These are phyloP conservation scores for Osmanthus fragrans DNA, from an alignment of 257 asterid genomes.

Conservation along the genomic window DNA sequence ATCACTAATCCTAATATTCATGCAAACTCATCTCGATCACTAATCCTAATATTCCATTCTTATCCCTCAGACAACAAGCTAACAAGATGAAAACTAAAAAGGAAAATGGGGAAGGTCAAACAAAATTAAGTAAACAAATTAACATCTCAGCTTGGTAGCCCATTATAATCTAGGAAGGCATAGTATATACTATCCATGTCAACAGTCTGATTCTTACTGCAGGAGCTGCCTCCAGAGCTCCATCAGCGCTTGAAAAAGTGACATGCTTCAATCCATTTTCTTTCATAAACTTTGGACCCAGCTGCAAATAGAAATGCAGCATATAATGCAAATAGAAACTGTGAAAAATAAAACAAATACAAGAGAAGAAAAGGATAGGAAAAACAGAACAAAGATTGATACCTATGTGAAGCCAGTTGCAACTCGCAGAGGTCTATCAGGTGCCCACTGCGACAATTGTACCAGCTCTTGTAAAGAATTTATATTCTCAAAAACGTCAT, in stretches of 20 bases:
- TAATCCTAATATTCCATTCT: too few relatives aligned
- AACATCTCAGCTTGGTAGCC: neutral
- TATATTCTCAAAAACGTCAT: slow-evolving; percentile 89
- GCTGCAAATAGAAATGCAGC: slow-evolving; percentile 42
- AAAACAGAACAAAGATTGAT: slow-evolving; percentile 26
- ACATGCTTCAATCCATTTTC: slow-evolving; percentile 77
- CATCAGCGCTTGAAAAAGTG: slow-evolving; percentile 91
- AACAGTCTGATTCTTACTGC: slow-evolving; percentile 52
- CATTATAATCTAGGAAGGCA: slow-evolving; percentile 9
- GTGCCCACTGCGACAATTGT: slow-evolving; percentile 90
- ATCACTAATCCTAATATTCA: too few relatives aligned
- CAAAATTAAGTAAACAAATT: neutral
- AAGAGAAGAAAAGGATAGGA: neutral
- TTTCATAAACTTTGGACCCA: slow-evolving; percentile 86
- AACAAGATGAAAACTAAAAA: neutral
- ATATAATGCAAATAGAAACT: slow-evolving; percentile 11
- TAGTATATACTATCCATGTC: neutral
- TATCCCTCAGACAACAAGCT: neutral
- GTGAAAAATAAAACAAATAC: neutral
- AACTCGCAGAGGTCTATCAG: slow-evolving; percentile 88
- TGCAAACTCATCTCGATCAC: too few relatives aligned
- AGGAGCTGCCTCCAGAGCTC: slow-evolving; percentile 99
- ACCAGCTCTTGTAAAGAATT: slow-evolving; percentile 85
- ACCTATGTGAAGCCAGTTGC: slow-evolving; percentile 93
- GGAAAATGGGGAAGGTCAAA: too few relatives aligned